These are phyloP conservation scores for Colletotrichum cuscutae DNA, from an alignment of 2,329 filamentous ascomycete species.

Conservation along the genomic window DNA sequence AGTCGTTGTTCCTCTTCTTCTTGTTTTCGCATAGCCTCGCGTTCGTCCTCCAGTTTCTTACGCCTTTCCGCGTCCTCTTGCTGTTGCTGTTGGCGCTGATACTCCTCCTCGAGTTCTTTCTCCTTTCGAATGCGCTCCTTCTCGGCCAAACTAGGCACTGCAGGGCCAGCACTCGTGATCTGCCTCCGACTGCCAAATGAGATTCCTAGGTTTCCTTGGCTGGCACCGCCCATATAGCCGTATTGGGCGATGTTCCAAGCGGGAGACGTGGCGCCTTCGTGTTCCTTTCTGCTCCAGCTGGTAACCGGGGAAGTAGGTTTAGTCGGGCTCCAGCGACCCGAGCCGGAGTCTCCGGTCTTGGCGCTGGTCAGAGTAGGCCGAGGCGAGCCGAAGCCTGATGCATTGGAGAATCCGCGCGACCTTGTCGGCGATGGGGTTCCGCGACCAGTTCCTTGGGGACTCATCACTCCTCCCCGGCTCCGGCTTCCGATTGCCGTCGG, in stretches of 20 bases:
- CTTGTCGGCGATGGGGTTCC: slow-evolving; percentile 57
- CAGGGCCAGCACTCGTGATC: slow-evolving; percentile 85
- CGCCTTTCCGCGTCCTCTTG: slow-evolving; percentile 64
- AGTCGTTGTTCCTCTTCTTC: slow-evolving; percentile 72
- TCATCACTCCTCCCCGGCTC: slow-evolving; percentile 61
- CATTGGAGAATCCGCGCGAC: slow-evolving; percentile 62
- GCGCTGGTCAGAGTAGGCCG: slow-evolving; percentile 55
- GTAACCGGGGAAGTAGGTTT: slow-evolving; percentile 74
- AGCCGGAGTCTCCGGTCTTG: slow-evolving; percentile 63
- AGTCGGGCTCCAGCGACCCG: slow-evolving; percentile 70
- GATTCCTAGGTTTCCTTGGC: slow-evolving; percentile 94
- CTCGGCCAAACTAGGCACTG: slow-evolving; percentile 83
- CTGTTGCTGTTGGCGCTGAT: slow-evolving; percentile 65
- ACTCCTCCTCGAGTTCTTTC: slow-evolving; percentile 68
- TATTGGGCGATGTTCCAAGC: slow-evolving; percentile 99
- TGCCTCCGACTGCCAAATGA: slow-evolving; percentile 91
- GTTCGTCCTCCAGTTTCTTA: slow-evolving; percentile 63
- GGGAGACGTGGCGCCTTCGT: slow-evolving; percentile 83
- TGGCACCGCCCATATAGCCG: slow-evolving; percentile 97
- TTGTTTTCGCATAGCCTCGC: slow-evolving; percentile 69
- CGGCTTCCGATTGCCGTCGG: slow-evolving; percentile 81
- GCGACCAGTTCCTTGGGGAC: slow-evolving; percentile 72
- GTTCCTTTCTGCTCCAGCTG: slow-evolving; percentile 88
- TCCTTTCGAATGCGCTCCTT: slow-evolving; percentile 78
- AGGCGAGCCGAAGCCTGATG: slow-evolving; percentile 56